A percentile compares a stretch with the other conserved stretches of the same genome.
Evolutionary conservation across 345 rosid genomes (phyloP).

Genomic region (Ceriops decandra): DNA sequence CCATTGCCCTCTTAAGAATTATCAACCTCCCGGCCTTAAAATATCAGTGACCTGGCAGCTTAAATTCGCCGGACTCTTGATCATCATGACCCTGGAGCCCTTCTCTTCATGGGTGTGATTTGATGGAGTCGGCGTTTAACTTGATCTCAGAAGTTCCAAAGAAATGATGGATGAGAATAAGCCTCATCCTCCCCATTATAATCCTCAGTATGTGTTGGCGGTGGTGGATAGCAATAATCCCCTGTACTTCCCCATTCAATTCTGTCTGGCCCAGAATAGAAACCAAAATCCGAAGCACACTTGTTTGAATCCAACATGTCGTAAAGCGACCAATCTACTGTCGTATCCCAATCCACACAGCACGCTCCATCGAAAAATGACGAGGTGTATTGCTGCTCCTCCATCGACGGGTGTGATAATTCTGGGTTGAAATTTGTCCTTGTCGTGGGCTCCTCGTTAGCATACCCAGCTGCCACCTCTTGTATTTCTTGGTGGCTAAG

Average conservation of each 20-base stretch:
- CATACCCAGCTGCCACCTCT: constrained; percentile 52
- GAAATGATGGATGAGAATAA: constrained; percentile 34
- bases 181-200: constrained; percentile 4
- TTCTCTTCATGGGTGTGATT: too few species aligned
- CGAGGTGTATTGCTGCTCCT: neutral
- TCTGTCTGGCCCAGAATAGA: constrained; percentile 24
- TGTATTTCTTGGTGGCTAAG: constrained; percentile 53
- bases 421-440: too few species aligned
- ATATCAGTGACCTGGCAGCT: neutral
- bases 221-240: neutral
- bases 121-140: too few species aligned
- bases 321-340: constrained; percentile 46
- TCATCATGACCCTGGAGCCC: too few species aligned
- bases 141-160: constrained; percentile 47
- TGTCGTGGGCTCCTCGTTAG: constrained; percentile 23
- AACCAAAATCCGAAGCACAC: constrained; percentile 19
- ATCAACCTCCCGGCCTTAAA: neutral
- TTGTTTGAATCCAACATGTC: constrained; percentile 24
- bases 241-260: neutral
- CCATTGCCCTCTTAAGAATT: neutral
- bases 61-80: constrained; percentile 4
- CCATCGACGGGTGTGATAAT: too few species aligned
- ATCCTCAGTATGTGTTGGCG: constrained; percentile 19
- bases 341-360: constrained; percentile 6
- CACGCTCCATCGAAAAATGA: constrained; percentile 13